Percentiles rank a stretch among this genome's conserved stretches.
phyloP scores from a whole-genome alignment of 495 filamentous ascomycete genomes.

The Hypomontagnella submonticulosa region DNA sequence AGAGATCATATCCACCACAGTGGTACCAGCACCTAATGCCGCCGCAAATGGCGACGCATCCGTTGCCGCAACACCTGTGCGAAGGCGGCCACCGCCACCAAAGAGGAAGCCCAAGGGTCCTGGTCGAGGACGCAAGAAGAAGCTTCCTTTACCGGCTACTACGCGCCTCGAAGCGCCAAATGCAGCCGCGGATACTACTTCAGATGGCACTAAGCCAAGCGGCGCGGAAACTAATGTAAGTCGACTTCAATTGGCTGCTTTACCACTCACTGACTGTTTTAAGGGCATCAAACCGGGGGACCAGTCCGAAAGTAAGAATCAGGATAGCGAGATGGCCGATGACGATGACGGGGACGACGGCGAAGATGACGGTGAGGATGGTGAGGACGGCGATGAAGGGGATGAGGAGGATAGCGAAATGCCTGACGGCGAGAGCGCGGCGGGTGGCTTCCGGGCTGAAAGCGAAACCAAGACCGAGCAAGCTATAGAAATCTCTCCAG shows the following conservation, averaged over 20 bases:
- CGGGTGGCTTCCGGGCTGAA: constrained; percentile 37
- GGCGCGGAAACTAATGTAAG: constrained; percentile 31
- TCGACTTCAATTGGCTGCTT: constrained; percentile 33
- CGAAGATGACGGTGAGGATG: constrained; percentile 53
- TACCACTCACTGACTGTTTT: constrained; percentile 54
- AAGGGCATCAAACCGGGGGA: constrained; percentile 56
- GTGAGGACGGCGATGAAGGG: constrained; percentile 50
- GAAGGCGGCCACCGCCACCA: constrained; percentile 76
- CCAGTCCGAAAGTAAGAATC: constrained; percentile 53
- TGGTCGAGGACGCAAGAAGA: constrained; percentile 74
- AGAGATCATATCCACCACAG: constrained; percentile 72
- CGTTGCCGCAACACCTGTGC: constrained; percentile 50
- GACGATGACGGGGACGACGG: constrained; percentile 55
- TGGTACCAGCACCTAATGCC: constrained; percentile 53
- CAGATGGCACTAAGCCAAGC: constrained; percentile 28
- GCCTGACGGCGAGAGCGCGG: constrained; percentile 39
- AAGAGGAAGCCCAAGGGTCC: constrained; percentile 78
- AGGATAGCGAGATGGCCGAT: constrained; percentile 64
- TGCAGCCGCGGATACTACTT: constrained; percentile 43
- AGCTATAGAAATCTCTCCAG: constrained; percentile 40
- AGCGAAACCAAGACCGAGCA: constrained; percentile 43
- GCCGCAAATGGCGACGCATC: constrained; percentile 42
- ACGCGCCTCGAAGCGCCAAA: constrained; percentile 52
- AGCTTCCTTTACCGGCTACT: constrained; percentile 59
- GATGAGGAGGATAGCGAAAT: constrained; percentile 50